phyloP scores from a whole-genome alignment of 2,329 filamentous ascomycete genomes.

The Fusarium euwallaceae region DNA sequence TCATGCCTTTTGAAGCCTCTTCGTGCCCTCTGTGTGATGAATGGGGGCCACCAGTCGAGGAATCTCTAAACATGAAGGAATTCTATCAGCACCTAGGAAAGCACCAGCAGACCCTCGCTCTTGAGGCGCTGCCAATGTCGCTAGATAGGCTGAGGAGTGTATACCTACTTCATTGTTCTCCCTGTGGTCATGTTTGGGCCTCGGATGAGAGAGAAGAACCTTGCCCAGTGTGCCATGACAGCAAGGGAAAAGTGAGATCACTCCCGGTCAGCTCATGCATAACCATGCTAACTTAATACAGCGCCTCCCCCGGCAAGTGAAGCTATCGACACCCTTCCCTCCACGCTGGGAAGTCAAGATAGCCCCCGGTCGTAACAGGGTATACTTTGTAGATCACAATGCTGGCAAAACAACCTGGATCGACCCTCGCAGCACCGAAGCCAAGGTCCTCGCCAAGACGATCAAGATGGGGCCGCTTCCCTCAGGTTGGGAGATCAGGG shows the following conservation, averaged over 20 bases:
- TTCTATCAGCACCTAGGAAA: not conserved
- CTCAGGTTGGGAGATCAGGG: not conserved
- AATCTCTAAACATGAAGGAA: not conserved
- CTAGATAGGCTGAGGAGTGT: not conserved
- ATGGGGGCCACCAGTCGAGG: not conserved
- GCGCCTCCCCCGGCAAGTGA: not conserved
- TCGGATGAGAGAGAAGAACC: not conserved
- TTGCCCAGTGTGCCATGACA: not conserved
- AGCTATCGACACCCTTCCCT: not conserved
- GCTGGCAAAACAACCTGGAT: not conserved
- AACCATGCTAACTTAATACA: not conserved
- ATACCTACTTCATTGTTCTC: not conserved
- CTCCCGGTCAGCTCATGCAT: fast-evolving
- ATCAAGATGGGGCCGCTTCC: not conserved
- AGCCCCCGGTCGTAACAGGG: not conserved
- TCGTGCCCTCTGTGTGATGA: not conserved
- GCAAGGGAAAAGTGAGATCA: not conserved
- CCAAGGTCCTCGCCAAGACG: not conserved
- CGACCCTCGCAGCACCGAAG: not conserved
- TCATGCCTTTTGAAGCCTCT: not conserved
- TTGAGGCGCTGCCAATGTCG: not conserved
- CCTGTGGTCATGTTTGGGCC: not conserved
- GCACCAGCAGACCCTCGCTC: not conserved
- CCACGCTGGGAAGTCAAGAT: not conserved
- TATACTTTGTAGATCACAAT: not conserved